Base-by-base conservation (phyloP, 176 grass and related monocot species). In the Raddia guianensis region DNA sequence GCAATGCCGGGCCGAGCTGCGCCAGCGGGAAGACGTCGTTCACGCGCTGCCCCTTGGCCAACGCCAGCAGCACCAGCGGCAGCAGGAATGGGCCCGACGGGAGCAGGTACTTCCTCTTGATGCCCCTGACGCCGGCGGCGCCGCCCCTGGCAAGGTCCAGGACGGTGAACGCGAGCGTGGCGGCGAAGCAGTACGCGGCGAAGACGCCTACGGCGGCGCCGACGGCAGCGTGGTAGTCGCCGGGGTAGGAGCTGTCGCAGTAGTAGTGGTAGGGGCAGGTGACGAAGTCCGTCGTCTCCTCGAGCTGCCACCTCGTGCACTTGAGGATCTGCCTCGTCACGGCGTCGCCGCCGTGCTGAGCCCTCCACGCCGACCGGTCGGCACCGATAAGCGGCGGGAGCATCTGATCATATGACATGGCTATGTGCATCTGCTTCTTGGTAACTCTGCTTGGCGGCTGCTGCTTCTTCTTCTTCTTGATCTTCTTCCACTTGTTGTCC, bases 251-350 rank as follows among this genome's bases (percentile, higher is more conserved):
- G 85, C 96, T 99, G 84, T 92, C 96, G 88, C 96, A 99, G 88
- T 90, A 95, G 90, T 99, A 99, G 83, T 99, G 96, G 82, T 86
- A 99, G 42, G 97, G 93, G 82, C 97, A 99, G 71, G 94, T 90
- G 73, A 95, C 68, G 72, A 93, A 91, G 64, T 99, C 89, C 37
- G 84, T 93, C 68, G 93, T 95, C 85, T 95, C 97, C 79, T 99
- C 97, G 12, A 99, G 83, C 91, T 96, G 93, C 97, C 97, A 99
- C 88, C 91, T 66, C 62, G 92, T 95, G 89, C 97, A 99, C 82
- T 93, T 96, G 79, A 95, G 89, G 71, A 99, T 93, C 78, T 88
- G 80, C 59, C 82, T 79, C 53, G 87, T 79, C 85, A 93, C 87
- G 13, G 76, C 86, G 34, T 88, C 80, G 35, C 80, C 67, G 74